Percentiles rank a stretch among this genome's conserved stretches.
These are phyloP conservation scores for Hamamelis virginiana DNA, from an alignment of 164 flowering plant genomes.

Conservation along the genomic window DNA sequence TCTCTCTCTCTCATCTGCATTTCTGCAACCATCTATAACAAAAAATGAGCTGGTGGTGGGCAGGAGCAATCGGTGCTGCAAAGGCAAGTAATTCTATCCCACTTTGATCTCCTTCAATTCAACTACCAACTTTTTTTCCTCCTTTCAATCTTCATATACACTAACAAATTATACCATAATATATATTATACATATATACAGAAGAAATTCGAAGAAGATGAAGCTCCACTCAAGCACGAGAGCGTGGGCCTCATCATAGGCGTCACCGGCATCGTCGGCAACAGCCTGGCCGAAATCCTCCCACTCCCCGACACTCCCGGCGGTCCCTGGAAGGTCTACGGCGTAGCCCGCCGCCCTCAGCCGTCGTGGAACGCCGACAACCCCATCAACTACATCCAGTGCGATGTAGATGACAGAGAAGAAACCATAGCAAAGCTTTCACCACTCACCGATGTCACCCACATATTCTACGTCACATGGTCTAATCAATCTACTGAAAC, in stretches of 20 bases:
- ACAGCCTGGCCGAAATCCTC: slow-evolving; percentile 37
- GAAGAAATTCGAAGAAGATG: slow-evolving; percentile 11
- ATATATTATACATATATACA: no score
- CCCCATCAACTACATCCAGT: slow-evolving; percentile 19
- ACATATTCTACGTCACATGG: slow-evolving; percentile 27
- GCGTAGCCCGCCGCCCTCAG: slow-evolving; percentile 28
- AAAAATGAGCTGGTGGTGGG: slow-evolving; percentile 28
- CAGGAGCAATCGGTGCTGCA: slow-evolving; percentile 30
- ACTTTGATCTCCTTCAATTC: not conserved
- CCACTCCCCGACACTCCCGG: slow-evolving; percentile 35
- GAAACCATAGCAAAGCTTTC: slow-evolving; percentile 12
- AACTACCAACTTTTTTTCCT: not conserved
- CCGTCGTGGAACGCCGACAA: slow-evolving; percentile 20
- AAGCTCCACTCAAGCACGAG: slow-evolving; percentile 7
- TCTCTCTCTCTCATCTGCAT: not conserved
- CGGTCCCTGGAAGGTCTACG: slow-evolving; percentile 46
- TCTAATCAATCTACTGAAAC: slow-evolving; percentile 8
- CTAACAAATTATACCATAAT: no score
- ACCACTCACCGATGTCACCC: slow-evolving; percentile 23
- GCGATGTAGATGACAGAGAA: slow-evolving; percentile 13
- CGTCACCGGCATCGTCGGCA: slow-evolving; percentile 27
- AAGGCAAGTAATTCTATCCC: slow-evolving; percentile 13
- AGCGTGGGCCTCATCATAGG: slow-evolving; percentile 33
- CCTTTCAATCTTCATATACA: not conserved
- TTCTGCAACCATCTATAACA: no score